phyloP scores from a whole-genome alignment of 495 filamentous ascomycete genomes.

The Copromyces sp. region DNA sequence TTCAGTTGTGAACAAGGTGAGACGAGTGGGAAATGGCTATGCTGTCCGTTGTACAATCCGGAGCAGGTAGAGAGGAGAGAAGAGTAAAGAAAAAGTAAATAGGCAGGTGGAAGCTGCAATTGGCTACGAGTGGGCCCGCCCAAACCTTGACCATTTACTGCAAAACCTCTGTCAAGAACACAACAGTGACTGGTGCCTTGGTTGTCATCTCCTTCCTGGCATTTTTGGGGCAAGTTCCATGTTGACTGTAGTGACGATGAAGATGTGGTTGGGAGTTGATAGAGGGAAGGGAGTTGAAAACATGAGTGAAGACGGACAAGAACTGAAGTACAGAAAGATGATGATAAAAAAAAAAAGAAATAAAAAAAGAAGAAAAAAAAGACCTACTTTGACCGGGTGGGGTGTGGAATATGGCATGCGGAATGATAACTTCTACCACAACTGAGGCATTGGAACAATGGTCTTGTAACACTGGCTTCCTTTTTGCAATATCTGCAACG shows the following conservation, averaged over 20 bases:
- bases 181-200: constrained; percentile 5
- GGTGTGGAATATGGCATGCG: constrained; percentile 9
- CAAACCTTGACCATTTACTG: background rate
- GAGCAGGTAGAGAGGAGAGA: background rate
- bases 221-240: background rate
- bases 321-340: background rate
- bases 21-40: background rate
- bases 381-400: background rate
- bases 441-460: constrained; percentile 4
- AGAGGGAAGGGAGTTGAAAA: background rate
- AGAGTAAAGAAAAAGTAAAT: background rate
- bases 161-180: background rate
- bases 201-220: constrained; percentile 9
- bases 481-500: constrained; percentile 3
- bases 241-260: background rate
- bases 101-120: background rate
- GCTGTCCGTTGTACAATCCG: background rate
- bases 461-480: background rate
- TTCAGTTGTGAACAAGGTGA: background rate
- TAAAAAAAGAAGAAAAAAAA: background rate
- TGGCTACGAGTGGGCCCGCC: background rate
- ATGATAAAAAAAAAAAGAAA: background rate
- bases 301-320: background rate
- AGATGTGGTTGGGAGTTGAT: background rate
- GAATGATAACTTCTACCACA: constrained; percentile 8